Percentiles rank a stretch among this genome's conserved stretches.
phyloP scores from a whole-genome alignment of 2,329 filamentous ascomycete species.

The Trichophyton verrucosum region DNA sequence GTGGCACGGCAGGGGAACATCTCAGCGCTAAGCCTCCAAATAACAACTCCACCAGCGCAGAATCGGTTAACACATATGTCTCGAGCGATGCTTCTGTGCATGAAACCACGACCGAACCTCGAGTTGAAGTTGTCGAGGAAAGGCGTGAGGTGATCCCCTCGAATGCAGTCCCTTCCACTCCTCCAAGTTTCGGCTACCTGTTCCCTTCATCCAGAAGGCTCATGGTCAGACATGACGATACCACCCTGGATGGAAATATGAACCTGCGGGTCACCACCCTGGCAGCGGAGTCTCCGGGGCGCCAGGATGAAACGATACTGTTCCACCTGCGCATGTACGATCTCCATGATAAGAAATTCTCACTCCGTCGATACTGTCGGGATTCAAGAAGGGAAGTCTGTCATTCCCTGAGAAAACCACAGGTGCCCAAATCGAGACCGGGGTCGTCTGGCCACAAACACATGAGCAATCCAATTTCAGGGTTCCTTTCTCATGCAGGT shows the following conservation, averaged over 20 bases:
- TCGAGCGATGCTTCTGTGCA: conserved; percentile 56
- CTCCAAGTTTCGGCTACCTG: conserved; percentile 67
- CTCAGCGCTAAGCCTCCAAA: background rate
- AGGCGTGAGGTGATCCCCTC: conserved; percentile 49
- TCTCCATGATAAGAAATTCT: conserved; percentile 73
- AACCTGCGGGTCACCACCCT: conserved; percentile 81
- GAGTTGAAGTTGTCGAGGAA: conserved; percentile 38
- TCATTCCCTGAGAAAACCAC: conserved; percentile 61
- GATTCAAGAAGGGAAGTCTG: conserved; percentile 90
- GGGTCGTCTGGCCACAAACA: conserved; percentile 46
- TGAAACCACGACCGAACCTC: conserved; percentile 33
- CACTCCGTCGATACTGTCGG: conserved; percentile 78
- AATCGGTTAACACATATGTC: conserved; percentile 67
- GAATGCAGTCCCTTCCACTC: conserved; percentile 62
- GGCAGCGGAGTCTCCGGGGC: conserved; percentile 42
- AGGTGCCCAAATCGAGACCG: conserved; percentile 41
- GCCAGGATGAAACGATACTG: conserved; percentile 55
- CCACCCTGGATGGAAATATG: conserved; percentile 87
- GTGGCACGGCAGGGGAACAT: background rate
- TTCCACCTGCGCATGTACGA: conserved; percentile 96
- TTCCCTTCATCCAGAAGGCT: conserved; percentile 78
- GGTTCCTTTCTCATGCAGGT: conserved; percentile 44
- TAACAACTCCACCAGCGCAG: conserved; percentile 14
- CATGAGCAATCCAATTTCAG: conserved; percentile 47
- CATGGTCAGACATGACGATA: conserved; percentile 78